These are phyloP conservation scores for Nissolia schottii DNA, from an alignment of 306 rosid genomes.

Conservation along the genomic window DNA sequence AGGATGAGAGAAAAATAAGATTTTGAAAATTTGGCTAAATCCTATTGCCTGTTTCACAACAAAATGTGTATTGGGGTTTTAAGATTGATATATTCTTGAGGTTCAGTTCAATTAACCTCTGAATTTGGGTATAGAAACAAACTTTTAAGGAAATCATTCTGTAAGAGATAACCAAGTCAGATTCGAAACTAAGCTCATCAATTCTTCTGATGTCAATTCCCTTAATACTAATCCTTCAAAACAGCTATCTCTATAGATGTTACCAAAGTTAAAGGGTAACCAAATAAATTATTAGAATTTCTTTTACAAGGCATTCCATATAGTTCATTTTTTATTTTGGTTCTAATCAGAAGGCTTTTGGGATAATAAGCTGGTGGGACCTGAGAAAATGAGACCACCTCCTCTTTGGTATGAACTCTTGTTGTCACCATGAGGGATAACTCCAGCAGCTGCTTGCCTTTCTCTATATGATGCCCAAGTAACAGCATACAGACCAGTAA, in stretches of 20 bases:
- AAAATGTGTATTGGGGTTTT: too few relatives aligned
- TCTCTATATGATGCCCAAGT: constrained; percentile 87
- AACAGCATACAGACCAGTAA: constrained; percentile 78
- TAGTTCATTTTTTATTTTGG: not conserved
- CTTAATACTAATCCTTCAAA: not conserved
- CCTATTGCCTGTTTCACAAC: too few relatives aligned
- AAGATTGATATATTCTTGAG: too few relatives aligned
- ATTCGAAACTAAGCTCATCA: not conserved
- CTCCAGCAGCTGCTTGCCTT: constrained; percentile 49
- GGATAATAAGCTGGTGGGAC: constrained; percentile 12
- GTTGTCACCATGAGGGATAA: constrained; percentile 50
- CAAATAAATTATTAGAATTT: constrained; percentile 15
- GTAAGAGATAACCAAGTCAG: not conserved
- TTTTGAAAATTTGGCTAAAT: too few relatives aligned
- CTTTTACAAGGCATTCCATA: constrained; percentile 22
- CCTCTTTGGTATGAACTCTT: constrained; percentile 51
- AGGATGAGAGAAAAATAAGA: too few relatives aligned
- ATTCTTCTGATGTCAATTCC: not conserved
- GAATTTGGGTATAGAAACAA: too few relatives aligned
- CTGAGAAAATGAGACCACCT: constrained; percentile 56
- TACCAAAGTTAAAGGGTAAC: not conserved
- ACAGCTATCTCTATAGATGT: not conserved
- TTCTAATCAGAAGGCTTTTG: constrained; percentile 75
- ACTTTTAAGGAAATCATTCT: not conserved
- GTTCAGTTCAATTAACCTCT: too few relatives aligned